Base-by-base conservation (phyloP, 2,329 filamentous ascomycete genomes). In the Geosmithia flava region DNA sequence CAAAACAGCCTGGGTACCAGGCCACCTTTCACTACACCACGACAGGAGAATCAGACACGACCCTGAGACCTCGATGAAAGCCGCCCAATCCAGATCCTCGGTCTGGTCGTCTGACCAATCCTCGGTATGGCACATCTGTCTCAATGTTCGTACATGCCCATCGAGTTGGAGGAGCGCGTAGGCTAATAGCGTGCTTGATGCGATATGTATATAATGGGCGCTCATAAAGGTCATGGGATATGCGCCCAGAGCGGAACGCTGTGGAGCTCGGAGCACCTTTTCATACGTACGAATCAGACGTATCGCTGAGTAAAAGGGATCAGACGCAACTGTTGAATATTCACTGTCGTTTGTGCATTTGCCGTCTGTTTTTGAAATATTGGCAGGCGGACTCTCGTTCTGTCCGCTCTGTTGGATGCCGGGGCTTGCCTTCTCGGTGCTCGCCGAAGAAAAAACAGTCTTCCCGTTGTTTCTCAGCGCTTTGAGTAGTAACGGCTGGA, bases 11-110 rank as follows among this genome's bases (percentile, higher is more conserved):
- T 41, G 10, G 40, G 48, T 48, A 4, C 46, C 49, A 2, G 49
- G 49, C 46, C 49, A 50, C 20, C 48, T 17, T 23, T 47, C 45
- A 20, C 20, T 40, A 23, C 45, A 49, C 57, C 70, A 70, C 72
- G 23, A 70, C 70, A 19, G 69, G 68, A 52, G 73, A 64, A 0
- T 66, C 64, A 8, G 72, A 27, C 39, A 74, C 65, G n/a, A 53
- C 55, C 50, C 70, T 67, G 42, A 60, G n/a, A 10, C 54, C 44
- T 50, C 51, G 11, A 48, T 19, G 20, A 49, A 47, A 5, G 33
- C 40, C 7, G 6, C 40, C 40, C 20, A 16, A 30, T 45, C 43
- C 20, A 42, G 42, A 16, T 23, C 40, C 40, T 42, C 40, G 19
- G 40, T 42, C 6, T 11, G 7, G 29, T 11, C 29, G 7, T 42